Evolutionary conservation across 2,329 filamentous ascomycete genomes (phyloP), one percentile per base, ranked within the genome.

Genomic region (Tolypocladium guangdongense): DNA sequence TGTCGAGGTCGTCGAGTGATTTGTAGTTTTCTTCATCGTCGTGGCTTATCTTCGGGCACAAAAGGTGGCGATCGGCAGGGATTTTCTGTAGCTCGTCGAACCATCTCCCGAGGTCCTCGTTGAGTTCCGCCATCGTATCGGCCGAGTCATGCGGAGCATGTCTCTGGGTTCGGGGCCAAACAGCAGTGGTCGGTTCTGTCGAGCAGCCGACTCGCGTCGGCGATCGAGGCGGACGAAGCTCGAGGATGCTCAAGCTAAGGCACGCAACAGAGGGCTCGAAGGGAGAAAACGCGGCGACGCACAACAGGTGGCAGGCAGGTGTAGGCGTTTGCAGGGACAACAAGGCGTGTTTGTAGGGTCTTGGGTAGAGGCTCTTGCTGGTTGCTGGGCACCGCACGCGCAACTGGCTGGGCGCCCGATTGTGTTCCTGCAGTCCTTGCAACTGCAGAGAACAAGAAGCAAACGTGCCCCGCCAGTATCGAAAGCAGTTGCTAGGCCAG

Each of bases 11-110:
- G 24, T 84, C 76, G 18, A 65, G 52, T 2, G 50, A 55, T 50
- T 66, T 66, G 67, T 89, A 89, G 61, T 84, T 77, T 57, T 81
- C 78, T 22, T 68, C 67, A 57, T 90, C 87, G 1, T 86, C 79
- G 48, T 83, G 78, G 59, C 74, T 71, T 53, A 81, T 68, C 56
- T 80, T 82, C 1, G 87, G 84, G 57, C 87, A 90, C 55, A 89
- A 79, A 51, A 88, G 74, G 62, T 90, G 87, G 27, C 74, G 70
- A 16, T 78, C 69, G n/a, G 66, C 43, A 3, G 73, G 71, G n/a
- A 78, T 67, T 32, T 67, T 63, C 47, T 72, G 68, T 2, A 77
- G 64, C 54, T 74, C 69, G 56, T 73, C 69, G 56, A 70, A 76
- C 64, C 71, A 74, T 52, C 68, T 64, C 20, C 62, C 67, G 52